A percentile compares a stretch with the other conserved stretches of the same genome.
Evolutionary conservation across 2,329 filamentous ascomycete genomes (phyloP).

Genomic region (Tetracladium maxilliforme): DNA sequence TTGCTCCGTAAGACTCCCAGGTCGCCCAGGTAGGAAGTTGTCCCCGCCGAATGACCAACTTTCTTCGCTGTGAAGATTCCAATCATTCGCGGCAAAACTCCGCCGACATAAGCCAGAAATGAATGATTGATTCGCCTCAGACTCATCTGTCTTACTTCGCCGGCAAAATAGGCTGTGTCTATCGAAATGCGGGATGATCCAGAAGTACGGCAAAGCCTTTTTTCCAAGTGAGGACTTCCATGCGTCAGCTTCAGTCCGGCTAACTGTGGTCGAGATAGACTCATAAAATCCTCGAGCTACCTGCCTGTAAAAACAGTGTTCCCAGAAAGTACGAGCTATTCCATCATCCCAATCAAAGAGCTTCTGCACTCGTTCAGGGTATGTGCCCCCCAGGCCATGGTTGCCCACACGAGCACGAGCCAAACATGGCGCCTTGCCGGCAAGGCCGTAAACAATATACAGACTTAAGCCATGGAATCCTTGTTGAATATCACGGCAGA

Average conservation of each 20-base stretch:
- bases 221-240: constrained; percentile 2
- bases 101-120: no score
- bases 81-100: background rate
- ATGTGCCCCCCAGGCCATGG: constrained; percentile 1
- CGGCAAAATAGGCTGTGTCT: constrained; percentile 1
- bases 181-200: constrained; percentile 1
- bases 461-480: background rate
- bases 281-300: constrained; percentile 2
- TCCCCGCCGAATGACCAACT: constrained; percentile 1
- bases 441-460: background rate
- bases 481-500: constrained; percentile 1
- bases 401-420: background rate
- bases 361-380: constrained; percentile 1
- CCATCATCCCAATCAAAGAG: constrained; percentile 2
- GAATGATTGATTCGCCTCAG: no score
- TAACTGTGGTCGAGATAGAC: constrained; percentile 2
- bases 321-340: constrained; percentile 1
- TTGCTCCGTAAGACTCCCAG: no score
- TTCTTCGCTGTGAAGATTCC: background rate
- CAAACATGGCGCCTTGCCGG: background rate
- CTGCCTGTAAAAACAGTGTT: constrained; percentile 1
- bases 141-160: constrained; percentile 1
- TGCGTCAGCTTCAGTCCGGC: constrained; percentile 1
- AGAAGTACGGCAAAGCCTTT: constrained; percentile 1
- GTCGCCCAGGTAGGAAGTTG: constrained; percentile 1